phyloP scores from a whole-genome alignment of 2,329 filamentous ascomycete genomes.

The Daldinia sp. region DNA sequence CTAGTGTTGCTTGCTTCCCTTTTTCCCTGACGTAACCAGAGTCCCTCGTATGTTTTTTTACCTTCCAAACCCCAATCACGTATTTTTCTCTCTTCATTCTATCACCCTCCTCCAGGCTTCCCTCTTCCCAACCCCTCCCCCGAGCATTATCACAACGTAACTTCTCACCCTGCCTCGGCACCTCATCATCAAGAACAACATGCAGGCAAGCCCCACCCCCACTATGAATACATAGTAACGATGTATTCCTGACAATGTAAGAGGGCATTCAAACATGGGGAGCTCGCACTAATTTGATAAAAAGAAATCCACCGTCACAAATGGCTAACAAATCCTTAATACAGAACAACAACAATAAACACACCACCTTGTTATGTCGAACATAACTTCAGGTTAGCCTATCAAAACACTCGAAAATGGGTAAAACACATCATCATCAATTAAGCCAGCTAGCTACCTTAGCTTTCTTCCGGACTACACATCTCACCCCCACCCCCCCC shows the following conservation, averaged over 20 bases:
- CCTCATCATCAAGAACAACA: too few species aligned
- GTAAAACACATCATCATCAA: not conserved
- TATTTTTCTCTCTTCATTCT: not conserved
- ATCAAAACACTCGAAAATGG: not conserved
- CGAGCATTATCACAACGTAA: not conserved
- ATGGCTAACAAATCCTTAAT: not conserved
- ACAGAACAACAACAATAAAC: not conserved
- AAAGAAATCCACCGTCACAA: not conserved
- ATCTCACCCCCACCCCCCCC: not conserved
- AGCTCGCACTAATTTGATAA: too few species aligned
- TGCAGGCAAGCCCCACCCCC: too few species aligned
- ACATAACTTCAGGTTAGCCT: not conserved
- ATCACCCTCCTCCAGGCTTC: not conserved
- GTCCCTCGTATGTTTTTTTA: not conserved
- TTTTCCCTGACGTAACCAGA: not conserved
- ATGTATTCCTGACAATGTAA: too few species aligned
- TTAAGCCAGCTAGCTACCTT: not conserved
- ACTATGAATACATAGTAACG: too few species aligned
- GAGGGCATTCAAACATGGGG: too few species aligned
- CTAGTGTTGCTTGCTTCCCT: not conserved
- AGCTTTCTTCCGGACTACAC: not conserved
- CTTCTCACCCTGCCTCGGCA: not conserved
- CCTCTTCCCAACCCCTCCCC: not conserved
- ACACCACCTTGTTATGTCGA: too few species aligned
- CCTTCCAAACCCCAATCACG: not conserved